Evolutionary conservation across 768 basidiomycete genomes (phyloP).

Genomic region (Coprinellus aureogranulatus): DNA sequence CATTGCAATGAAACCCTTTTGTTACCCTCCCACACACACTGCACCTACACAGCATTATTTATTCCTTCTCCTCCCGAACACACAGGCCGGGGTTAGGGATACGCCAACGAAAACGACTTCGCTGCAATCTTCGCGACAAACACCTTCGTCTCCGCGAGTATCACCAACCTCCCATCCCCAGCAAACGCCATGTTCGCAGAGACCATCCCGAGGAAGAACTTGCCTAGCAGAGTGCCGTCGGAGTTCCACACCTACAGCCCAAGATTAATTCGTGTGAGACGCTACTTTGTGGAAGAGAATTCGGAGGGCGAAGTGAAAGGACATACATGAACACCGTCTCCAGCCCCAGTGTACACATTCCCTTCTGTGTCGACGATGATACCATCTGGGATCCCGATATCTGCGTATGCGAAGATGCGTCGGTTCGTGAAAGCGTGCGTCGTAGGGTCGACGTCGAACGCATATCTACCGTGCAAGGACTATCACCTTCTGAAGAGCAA

Average conservation of each 20-base stretch:
- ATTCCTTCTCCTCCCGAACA: too few relatives aligned
- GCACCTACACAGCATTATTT: too few relatives aligned
- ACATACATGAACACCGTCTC: conserved; percentile 64
- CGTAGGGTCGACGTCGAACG: conserved; percentile 60
- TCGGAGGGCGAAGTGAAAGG: background rate
- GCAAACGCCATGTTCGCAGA: conserved; percentile 50
- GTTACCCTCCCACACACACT: too few relatives aligned
- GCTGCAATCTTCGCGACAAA: conserved; percentile 47
- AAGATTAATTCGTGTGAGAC: background rate
- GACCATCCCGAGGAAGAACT: conserved; percentile 52
- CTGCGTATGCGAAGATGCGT: conserved; percentile 64
- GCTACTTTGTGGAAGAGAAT: background rate
- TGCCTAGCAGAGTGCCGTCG: conserved; percentile 57
- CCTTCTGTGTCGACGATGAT: conserved; percentile 61
- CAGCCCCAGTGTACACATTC: conserved; percentile 66
- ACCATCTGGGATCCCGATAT: conserved; percentile 67
- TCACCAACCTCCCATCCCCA: conserved; percentile 39
- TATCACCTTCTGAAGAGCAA: background rate
- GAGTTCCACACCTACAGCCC: conserved; percentile 45
- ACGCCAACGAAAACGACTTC: conserved; percentile 12
- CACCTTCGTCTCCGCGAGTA: conserved; percentile 47
- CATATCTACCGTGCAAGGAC: too few relatives aligned
- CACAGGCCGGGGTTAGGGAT: background rate
- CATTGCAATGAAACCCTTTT: too few relatives aligned
- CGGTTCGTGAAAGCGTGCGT: conserved; percentile 55